Conservation (phyloP, 176 grass and related monocot genomes). For the Oryza nivara region DNA sequence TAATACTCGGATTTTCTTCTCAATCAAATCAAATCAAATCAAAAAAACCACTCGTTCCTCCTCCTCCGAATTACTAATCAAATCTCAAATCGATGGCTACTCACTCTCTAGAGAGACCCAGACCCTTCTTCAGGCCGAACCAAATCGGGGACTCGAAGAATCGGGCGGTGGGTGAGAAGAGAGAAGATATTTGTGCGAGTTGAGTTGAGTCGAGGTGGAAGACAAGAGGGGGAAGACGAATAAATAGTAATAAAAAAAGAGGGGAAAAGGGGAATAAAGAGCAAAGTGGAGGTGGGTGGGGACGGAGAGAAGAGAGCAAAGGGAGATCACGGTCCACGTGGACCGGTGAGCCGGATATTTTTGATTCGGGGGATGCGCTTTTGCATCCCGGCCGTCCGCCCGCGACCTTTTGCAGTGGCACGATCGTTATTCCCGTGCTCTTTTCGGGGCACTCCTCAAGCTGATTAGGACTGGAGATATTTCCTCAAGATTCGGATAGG, state of each 20-base stretch:
- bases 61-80: background rate
- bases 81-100: background rate
- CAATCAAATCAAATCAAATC: background rate
- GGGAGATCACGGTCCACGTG: constrained; percentile 54
- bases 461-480: constrained; percentile 14
- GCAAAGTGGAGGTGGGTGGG: background rate
- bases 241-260: background rate
- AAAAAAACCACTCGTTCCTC: too few species aligned
- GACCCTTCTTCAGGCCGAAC: too few species aligned
- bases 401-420: background rate
- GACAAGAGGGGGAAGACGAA: too few species aligned
- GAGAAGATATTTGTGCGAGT: constrained; percentile 1
- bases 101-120: background rate
- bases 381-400: background rate
- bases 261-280: constrained; percentile 25
- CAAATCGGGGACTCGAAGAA: too few species aligned
- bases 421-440: background rate
- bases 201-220: too few species aligned
- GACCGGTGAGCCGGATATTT: constrained; percentile 58
- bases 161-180: background rate
- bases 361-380: constrained; percentile 40
- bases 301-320: background rate
- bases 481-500: constrained; percentile 28
- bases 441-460: background rate
- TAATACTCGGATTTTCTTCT: too few species aligned